Conservation (phyloP, 345 rosid species). For the Nephelium lappaceum region DNA sequence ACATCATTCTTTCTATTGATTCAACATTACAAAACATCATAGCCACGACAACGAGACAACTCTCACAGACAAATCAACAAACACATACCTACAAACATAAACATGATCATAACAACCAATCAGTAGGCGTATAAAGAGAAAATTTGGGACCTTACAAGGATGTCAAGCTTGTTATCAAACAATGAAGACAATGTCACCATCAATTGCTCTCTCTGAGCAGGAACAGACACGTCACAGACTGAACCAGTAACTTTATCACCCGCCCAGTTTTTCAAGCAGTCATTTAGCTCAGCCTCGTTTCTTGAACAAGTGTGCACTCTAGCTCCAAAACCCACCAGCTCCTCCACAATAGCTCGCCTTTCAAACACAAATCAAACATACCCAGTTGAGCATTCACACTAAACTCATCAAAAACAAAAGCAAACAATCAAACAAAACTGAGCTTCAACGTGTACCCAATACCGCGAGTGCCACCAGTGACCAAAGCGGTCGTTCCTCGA, state of each 20-base stretch:
- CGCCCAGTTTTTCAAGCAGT: constrained; percentile 53
- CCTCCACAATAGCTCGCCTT: constrained; percentile 80
- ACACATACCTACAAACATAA: constrained; percentile 17
- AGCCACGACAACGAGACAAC: not conserved
- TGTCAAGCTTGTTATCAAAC: constrained; percentile 57
- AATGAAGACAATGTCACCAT: constrained; percentile 42
- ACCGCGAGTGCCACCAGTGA: constrained; percentile 72
- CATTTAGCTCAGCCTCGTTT: constrained; percentile 48
- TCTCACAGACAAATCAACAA: constrained; percentile 38
- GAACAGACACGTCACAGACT: constrained; percentile 60
- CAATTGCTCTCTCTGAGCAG: constrained; percentile 46
- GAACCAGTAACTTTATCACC: constrained; percentile 57
- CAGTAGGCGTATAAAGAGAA: too few species aligned
- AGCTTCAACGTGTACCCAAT: constrained; percentile 45
- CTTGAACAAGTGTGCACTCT: constrained; percentile 72
- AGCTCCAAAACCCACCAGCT: constrained; percentile 69
- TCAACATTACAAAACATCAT: not conserved
- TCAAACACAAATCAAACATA: constrained; percentile 18
- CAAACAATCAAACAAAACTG: not conserved
- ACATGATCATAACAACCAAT: not conserved
- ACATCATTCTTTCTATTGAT: too few species aligned
- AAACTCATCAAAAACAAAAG: not conserved
- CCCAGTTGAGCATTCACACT: constrained; percentile 7
- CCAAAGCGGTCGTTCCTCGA: constrained; percentile 52
- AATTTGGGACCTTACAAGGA: constrained; percentile 45